phyloP scores from a whole-genome alignment of 1,284 basidiomycete species.

The Somion occarium region DNA sequence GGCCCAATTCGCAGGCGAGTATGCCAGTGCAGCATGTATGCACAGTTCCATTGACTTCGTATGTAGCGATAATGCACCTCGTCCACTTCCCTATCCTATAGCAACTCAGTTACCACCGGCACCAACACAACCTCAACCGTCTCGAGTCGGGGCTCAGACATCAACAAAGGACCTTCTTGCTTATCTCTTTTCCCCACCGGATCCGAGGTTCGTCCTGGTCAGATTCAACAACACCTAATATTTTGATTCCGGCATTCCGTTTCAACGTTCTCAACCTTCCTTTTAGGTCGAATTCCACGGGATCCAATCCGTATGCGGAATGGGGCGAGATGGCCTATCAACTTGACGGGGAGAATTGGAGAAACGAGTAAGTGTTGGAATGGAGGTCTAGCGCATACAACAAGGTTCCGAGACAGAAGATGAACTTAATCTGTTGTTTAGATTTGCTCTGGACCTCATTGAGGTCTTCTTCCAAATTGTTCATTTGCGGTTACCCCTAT shows the following conservation, averaged over 20 bases:
- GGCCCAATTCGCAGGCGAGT: constrained; percentile 18
- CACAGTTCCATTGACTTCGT: neutral
- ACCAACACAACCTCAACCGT: constrained; percentile 19
- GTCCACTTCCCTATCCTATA: constrained; percentile 18
- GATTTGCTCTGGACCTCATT: constrained; percentile 83
- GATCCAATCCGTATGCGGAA: constrained; percentile 24
- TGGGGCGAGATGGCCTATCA: constrained; percentile 71
- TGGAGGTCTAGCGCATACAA: constrained; percentile 8
- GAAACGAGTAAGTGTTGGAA: constrained; percentile 63
- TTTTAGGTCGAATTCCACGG: neutral
- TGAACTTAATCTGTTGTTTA: constrained; percentile 27
- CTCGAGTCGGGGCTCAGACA: constrained; percentile 45
- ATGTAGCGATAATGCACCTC: constrained; percentile 5
- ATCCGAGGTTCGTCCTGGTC: constrained; percentile 40
- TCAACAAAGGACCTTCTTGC: constrained; percentile 59
- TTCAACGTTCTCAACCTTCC: neutral
- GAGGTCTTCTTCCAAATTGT: constrained; percentile 89
- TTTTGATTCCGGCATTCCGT: too few relatives aligned
- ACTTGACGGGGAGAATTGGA: constrained; percentile 65
- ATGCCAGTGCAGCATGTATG: neutral
- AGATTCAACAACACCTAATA: neutral
- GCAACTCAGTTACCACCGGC: constrained; percentile 12
- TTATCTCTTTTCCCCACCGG: constrained; percentile 71
- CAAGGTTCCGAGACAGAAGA: neutral
- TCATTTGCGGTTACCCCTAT: constrained; percentile 76